These are phyloP conservation scores for Fusarium drepaniforme DNA, from an alignment of 2,329 filamentous ascomycete species.

Conservation along the genomic window DNA sequence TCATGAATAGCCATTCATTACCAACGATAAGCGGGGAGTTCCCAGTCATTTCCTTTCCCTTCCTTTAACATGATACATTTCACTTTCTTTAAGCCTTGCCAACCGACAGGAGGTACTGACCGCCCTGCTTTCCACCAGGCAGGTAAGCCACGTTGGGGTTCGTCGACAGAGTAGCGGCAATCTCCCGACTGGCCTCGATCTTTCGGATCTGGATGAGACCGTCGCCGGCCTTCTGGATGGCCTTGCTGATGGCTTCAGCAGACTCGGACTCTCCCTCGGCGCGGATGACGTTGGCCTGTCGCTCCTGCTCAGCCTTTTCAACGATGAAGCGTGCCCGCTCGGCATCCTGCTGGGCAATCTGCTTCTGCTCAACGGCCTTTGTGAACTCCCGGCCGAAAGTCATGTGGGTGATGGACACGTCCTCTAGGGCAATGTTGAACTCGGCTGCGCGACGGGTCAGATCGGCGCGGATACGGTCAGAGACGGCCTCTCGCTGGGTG, in stretches of 20 bases:
- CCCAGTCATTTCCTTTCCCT: slow-evolving; percentile 38
- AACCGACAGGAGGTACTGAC: slow-evolving; percentile 67
- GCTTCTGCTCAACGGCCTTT: slow-evolving; percentile 98
- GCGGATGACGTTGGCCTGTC: slow-evolving; percentile 97
- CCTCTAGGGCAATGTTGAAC: slow-evolving; percentile 99
- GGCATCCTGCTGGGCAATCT: slow-evolving; percentile 99
- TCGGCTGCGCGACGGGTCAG: slow-evolving; percentile 92
- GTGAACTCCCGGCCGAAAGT: slow-evolving; percentile 99
- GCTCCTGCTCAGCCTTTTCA: slow-evolving; percentile 98
- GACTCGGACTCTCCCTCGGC: slow-evolving; percentile 98
- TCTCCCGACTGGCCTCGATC: slow-evolving; percentile 97
- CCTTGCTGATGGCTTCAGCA: slow-evolving; percentile 94
- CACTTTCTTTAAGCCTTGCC: slow-evolving; percentile 50
- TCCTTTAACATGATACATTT: slow-evolving; percentile 32
- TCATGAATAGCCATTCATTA: slow-evolving; percentile 40
- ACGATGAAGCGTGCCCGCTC: slow-evolving; percentile 98
- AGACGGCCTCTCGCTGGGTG: slow-evolving; percentile 97
- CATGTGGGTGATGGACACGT: slow-evolving; percentile 99
- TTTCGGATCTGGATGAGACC: slow-evolving; percentile 95
- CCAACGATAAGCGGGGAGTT: slow-evolving; percentile 53
- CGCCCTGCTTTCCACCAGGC: slow-evolving; percentile 77
- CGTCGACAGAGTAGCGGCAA: slow-evolving; percentile 86
- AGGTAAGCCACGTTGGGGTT: slow-evolving; percentile 98
- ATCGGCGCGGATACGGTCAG: slow-evolving; percentile 91
- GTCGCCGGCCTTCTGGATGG: slow-evolving; percentile 92